Conservation (phyloP, 352 stramenopile genomes). For the Sclerospora graminicola region DNA sequence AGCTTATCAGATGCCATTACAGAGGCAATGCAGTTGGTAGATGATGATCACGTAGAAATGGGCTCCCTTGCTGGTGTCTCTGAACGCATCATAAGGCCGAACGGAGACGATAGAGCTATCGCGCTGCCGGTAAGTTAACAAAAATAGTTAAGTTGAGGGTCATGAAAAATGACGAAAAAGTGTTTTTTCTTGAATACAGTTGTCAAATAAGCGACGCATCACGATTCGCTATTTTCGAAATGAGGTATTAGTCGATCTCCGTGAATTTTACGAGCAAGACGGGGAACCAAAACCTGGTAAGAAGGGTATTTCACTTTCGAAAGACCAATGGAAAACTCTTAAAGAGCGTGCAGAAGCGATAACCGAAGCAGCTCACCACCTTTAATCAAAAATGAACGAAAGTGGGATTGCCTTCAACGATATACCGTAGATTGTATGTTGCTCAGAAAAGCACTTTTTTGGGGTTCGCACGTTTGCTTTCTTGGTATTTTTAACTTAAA, state of each 20-base stretch:
- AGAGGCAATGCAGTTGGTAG: conserved; percentile 33
- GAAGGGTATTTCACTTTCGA: conserved; percentile 69
- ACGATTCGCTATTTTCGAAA: conserved; percentile 41
- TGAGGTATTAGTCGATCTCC: conserved; percentile 45
- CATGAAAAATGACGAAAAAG: background rate
- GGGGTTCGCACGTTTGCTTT: background rate
- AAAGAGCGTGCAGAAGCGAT: conserved; percentile 23
- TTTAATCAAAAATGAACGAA: no score
- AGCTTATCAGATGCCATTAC: conserved; percentile 25
- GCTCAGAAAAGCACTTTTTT: no score
- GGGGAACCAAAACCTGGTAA: conserved; percentile 50
- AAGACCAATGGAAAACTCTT: conserved; percentile 49
- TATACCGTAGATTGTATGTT: no score
- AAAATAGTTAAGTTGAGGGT: background rate
- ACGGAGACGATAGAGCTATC: conserved; percentile 33
- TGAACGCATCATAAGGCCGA: conserved; percentile 20
- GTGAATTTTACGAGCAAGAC: conserved; percentile 66
- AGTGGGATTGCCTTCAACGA: no score
- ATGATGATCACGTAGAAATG: conserved; percentile 29
- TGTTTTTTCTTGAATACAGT: conserved; percentile 14
- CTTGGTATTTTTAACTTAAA: background rate
- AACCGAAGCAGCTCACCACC: conserved; percentile 15
- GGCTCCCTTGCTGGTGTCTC: conserved; percentile 21
- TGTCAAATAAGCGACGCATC: conserved; percentile 43
- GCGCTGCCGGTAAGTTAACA: conserved; percentile 25